phyloP scores from a whole-genome alignment of 352 stramenopile genomes.

The Thraustochytrium aureum region DNA sequence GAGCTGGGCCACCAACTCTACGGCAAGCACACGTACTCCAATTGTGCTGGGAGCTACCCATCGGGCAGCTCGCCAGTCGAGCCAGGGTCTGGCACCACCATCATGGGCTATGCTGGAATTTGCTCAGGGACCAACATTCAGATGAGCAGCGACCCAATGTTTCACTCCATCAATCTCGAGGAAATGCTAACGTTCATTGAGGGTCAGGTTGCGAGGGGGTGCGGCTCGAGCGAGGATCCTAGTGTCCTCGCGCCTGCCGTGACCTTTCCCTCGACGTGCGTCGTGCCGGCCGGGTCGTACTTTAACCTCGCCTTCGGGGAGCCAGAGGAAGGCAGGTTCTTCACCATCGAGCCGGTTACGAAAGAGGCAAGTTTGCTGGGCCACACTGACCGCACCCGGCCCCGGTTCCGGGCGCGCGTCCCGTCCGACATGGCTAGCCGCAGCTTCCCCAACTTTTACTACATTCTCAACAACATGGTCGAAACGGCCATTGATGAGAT shows the following conservation, averaged over 20 bases:
- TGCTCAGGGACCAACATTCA: constrained; percentile 18
- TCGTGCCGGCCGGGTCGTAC: background rate
- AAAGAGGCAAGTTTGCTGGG: background rate
- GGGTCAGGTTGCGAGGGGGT: background rate
- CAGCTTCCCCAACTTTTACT: background rate
- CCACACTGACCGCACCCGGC: background rate
- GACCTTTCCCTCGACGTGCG: background rate
- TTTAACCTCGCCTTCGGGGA: background rate
- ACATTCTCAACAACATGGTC: background rate
- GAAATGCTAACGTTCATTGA: constrained; percentile 15
- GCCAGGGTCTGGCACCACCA: background rate
- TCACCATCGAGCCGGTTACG: background rate
- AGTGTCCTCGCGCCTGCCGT: background rate
- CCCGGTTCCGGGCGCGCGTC: background rate
- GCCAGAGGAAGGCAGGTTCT: background rate
- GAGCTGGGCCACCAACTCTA: background rate
- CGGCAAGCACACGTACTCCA: background rate
- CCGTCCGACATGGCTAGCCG: background rate
- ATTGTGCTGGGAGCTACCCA: background rate
- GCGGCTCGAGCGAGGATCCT: background rate
- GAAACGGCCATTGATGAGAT: background rate
- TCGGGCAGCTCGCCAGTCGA: background rate
- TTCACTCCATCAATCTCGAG: constrained; percentile 17
- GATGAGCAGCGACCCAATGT: background rate
- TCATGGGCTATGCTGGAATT: constrained; percentile 13